Percentiles rank a stretch among this genome's conserved stretches.
Conservation (phyloP, 2,329 filamentous ascomycete species). For the Lachnellula suecica region DNA sequence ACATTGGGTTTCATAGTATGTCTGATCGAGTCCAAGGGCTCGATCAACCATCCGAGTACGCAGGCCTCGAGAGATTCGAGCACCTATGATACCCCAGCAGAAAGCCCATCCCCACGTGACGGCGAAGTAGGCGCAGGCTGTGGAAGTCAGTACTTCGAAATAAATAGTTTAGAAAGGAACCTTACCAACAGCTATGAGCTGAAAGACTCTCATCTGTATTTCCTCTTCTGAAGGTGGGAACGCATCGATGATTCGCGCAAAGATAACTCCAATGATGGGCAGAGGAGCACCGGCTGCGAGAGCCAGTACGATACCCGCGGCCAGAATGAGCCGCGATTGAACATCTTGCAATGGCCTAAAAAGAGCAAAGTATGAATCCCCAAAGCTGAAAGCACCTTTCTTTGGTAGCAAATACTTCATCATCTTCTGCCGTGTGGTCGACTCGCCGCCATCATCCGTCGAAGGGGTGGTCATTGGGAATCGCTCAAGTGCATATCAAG, state of each 20-base stretch:
- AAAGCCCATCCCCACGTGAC: slow-evolving; percentile 49
- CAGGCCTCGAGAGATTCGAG: slow-evolving; percentile 46
- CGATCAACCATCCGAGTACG: slow-evolving; percentile 45
- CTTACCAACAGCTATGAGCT: slow-evolving; percentile 35
- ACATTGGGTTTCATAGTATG: slow-evolving; percentile 49
- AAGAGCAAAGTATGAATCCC: slow-evolving; percentile 47
- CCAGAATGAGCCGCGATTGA: slow-evolving; percentile 36
- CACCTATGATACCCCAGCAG: slow-evolving; percentile 49
- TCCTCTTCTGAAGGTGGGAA: slow-evolving; percentile 47
- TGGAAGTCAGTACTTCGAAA: slow-evolving; percentile 10
- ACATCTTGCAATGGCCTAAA: slow-evolving; percentile 43
- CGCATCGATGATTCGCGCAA: slow-evolving; percentile 61
- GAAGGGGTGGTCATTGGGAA: slow-evolving; percentile 10
- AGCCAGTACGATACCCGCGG: slow-evolving; percentile 43
- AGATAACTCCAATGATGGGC: slow-evolving; percentile 62
- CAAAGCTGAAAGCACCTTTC: slow-evolving; percentile 42
- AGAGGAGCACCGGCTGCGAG: slow-evolving; percentile 62
- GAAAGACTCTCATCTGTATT: slow-evolving; percentile 38
- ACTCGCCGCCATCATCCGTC: slow-evolving; percentile 8
- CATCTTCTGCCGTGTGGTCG: slow-evolving; percentile 11
- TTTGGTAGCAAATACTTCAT: slow-evolving; percentile 27
- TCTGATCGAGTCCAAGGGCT: slow-evolving; percentile 49
- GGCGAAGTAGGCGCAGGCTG: slow-evolving; percentile 46
- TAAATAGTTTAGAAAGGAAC: too few relatives aligned
- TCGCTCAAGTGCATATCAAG: slow-evolving; percentile 2